Evolutionary conservation across 352 stramenopile genomes (phyloP), one percentile per base, ranked within the genome.

Genomic region (Phytopythium ostracodes): DNA sequence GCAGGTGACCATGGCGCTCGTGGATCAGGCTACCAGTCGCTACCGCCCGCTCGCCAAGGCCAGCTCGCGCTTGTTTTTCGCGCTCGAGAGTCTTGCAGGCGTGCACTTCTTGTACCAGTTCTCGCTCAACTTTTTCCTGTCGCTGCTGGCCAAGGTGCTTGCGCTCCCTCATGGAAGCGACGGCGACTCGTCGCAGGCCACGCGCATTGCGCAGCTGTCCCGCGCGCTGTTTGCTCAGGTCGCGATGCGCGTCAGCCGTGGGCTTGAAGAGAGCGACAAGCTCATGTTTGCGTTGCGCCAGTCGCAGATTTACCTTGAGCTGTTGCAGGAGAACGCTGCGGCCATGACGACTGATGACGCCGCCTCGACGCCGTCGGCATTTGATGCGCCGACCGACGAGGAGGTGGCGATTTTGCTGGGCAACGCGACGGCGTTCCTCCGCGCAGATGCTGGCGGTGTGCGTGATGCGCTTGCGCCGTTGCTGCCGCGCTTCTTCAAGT

Each of bases 81-180:
- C 92, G 20, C 65, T 98, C 42, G 96, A 98, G 50, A 93, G 84
- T 29, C 84, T 99, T 47, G 91, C 88, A 38, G 91, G 96, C n/a
- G 87, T 99, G 25, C 96, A 98, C 75, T 99, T 98, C 66, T 73
- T 99, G 46, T 99, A 99, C 77, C 97, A 99, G 71, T 99, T 98
- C 71, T 99, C 93, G 63, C 79, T 99, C 0, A 82, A 88, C n/a
- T 98, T 98, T 57, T 99, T 99, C 73, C 88, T 99, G 49, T 84
- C 84, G n/a, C 84, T 99, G 33, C 74, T 99, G 25, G 87, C 94
- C 11, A 87, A 89, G 64, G 96, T 99, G 25, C 78, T 99, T 15
- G 64, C 74, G 11, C 67, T 76, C 18, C 70, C 79, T 10, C 62
- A 29, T 29, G 44, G 71, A 57, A 65, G 20, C 24, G 18, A 49